Evolutionary conservation across 1,139 yeast genomes (phyloP), one percentile per base, ranked within the genome.

Genomic region (Suhomyces choctaworum): DNA sequence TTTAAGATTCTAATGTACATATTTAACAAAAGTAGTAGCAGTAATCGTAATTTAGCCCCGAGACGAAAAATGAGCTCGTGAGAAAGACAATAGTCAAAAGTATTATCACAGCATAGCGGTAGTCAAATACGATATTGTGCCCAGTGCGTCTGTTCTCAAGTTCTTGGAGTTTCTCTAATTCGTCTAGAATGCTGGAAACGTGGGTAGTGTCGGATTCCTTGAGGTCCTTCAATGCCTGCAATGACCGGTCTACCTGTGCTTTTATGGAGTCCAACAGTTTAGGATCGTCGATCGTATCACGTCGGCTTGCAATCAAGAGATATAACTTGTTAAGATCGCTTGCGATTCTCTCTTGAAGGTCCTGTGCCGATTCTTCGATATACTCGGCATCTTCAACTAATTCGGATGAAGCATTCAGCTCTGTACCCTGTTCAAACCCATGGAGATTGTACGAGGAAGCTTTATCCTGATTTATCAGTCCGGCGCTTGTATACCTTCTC

Each of bases 1-100:
- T 29, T 29, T 29, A 31, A 29, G 36, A 27, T 27, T 25, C 40
- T 38, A 38, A 26, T 38, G 38, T 38, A 38, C 41, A 38, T 38
- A 38, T 24, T 31, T 38, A 65, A 45, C 71, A 66, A 41, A 52
- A 56, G 47, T 62, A 65, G 43, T 66, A 66, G 44, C 72, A 66
- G 47, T 66, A 66, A 17, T 61, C 62, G 46, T 65, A 64, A 24
- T 50, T 51, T 27, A 62, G 50, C 22, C 60, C 63, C 7, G 66
- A 59, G 6, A 60, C 59, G 16, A 53, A 32, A 36, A 56, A 52
- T 8, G 65, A 56, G 3, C 57, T 46, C 16, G 42, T 34, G 9
- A 51, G 31, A 29, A 55, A 42, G 14, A 52, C 24, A 8, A 45
- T 22, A 7, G 45, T 6, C 10, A 24, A 12, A 8, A 22, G 13